A percentile compares a stretch with the other conserved stretches of the same genome.
Evolutionary conservation across 768 basidiomycete genomes (phyloP).

Genomic region (Mrakia blollopis): DNA sequence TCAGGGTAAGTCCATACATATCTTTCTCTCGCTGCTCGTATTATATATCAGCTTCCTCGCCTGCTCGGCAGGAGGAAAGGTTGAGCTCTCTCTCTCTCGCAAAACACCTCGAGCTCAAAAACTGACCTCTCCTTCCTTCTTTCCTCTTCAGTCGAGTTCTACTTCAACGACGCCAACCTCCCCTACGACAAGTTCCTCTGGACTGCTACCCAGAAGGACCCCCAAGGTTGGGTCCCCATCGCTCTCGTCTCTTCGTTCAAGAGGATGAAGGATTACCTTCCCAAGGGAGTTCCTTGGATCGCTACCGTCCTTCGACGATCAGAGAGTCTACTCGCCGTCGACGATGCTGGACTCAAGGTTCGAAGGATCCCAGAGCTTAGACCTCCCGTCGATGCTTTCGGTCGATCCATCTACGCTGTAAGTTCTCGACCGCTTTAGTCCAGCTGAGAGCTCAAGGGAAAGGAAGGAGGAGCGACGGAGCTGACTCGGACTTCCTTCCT

Average conservation of each 20-base stretch:
- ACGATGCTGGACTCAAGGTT: constrained; percentile 65
- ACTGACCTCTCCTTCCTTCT: background rate
- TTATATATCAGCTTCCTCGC: background rate
- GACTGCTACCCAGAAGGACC: constrained; percentile 57
- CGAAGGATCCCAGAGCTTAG: constrained; percentile 69
- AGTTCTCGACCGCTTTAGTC: too few relatives aligned
- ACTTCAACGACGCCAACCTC: constrained; percentile 93
- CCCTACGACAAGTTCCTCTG: constrained; percentile 86
- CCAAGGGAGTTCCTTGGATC: constrained; percentile 63
- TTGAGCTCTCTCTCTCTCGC: background rate
- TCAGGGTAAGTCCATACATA: constrained; percentile 11
- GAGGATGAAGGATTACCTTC: constrained; percentile 73
- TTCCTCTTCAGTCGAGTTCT: constrained; percentile 73
- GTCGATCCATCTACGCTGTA: constrained; percentile 83
- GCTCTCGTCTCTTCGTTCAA: constrained; percentile 86
- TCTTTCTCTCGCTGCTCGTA: background rate
- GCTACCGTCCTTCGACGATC: constrained; percentile 56
- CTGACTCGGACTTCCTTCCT: background rate
- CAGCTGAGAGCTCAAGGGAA: background rate
- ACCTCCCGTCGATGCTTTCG: constrained; percentile 70
- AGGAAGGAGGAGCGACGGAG: background rate
- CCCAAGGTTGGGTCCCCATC: constrained; percentile 73
- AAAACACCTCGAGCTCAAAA: background rate
- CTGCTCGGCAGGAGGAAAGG: too few relatives aligned
- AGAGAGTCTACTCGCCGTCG: constrained; percentile 62